Evolutionary conservation across 140 eudicot genomes (phyloP).

Genomic region (Oenanthe javanica): DNA sequence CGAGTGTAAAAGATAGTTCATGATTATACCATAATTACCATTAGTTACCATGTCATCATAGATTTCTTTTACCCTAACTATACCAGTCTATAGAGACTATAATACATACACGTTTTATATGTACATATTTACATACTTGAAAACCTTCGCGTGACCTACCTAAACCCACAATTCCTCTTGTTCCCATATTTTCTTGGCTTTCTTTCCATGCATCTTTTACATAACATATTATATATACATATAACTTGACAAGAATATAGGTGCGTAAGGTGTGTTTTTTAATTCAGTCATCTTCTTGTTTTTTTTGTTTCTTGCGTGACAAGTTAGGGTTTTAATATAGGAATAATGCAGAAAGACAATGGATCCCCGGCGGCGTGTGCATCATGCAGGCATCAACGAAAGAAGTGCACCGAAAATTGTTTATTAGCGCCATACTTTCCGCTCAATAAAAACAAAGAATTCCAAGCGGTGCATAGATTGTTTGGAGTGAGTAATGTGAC

Average conservation of each 20-base stretch:
- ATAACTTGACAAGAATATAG: not conserved
- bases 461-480: not conserved
- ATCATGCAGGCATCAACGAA: not conserved
- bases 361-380: constrained; percentile 3
- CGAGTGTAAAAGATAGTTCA: too few species aligned
- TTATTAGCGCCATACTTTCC: not conserved
- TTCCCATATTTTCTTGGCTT: not conserved
- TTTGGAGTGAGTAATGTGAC: not conserved
- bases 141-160: constrained; percentile 3
- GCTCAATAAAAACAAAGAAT: not conserved
- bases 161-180: not conserved
- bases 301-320: not conserved
- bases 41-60: not conserved
- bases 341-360: not conserved
- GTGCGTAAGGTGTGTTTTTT: not conserved
- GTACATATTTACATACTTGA: not conserved
- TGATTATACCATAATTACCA: not conserved
- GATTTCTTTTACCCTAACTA: not conserved
- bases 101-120: not conserved
- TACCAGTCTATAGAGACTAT: not conserved
- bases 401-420: constrained; percentile 2
- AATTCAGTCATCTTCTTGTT: not conserved
- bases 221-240: not conserved
- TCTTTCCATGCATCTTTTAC: constrained; percentile 1
- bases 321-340: not conserved